Conservation (phyloP, 345 rosid genomes). For the Hirschfeldia incana region DNA sequence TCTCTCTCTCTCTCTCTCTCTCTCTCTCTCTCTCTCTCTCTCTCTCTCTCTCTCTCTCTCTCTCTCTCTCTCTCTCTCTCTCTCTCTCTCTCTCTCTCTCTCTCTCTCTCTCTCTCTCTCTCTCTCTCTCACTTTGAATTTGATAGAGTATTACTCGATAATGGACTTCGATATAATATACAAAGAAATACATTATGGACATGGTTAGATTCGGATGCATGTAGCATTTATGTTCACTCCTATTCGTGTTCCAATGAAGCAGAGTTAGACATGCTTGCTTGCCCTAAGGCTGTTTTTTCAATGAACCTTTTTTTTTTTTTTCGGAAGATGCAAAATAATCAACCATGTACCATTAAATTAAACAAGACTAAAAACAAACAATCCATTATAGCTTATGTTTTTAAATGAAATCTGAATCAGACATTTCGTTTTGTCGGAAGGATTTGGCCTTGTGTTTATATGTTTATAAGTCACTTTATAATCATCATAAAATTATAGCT, state of each 20-base stretch:
- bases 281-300: no score
- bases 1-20: background rate
- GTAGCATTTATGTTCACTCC: slow-evolving; percentile 26
- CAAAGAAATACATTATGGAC: background rate
- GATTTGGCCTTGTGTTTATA: no score
- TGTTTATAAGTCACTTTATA: no score
- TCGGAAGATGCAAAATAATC: no score
- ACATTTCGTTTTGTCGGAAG: no score
- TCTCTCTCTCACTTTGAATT: background rate
- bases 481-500: no score
- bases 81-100: background rate
- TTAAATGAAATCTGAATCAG: no score
- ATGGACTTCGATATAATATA: slow-evolving; percentile 14
- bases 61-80: background rate
- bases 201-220: slow-evolving; percentile 39
- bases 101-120: background rate
- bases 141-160: slow-evolving; percentile 37
- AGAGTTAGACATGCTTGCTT: no score
- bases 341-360: no score
- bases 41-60: background rate
- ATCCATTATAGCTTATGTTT: no score
- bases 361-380: no score
- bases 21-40: background rate
- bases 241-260: slow-evolving; percentile 4
- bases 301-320: no score